Conservation (phyloP, 2,329 filamentous ascomycete species). For the Canariomyces notabilis region DNA sequence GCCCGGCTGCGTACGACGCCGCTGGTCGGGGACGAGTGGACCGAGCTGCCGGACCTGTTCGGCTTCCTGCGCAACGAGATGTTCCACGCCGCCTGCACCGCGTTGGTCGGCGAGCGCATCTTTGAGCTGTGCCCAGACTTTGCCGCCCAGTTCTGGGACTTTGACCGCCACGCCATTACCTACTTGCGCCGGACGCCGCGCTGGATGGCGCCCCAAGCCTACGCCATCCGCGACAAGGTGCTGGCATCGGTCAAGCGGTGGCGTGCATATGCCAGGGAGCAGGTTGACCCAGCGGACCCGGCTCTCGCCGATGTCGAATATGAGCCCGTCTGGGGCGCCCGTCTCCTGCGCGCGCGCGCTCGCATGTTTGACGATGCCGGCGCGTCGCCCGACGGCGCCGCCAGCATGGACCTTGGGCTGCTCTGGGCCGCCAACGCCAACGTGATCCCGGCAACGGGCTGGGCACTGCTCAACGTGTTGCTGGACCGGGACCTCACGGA, state of each 20-base stretch:
- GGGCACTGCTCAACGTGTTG: conserved; percentile 11
- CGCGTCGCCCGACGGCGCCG: conserved; percentile 7
- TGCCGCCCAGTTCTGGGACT: conserved; percentile 28
- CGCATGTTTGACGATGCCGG: conserved; percentile 8
- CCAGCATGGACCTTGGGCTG: conserved; percentile 14
- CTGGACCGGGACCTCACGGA: conserved; percentile 4
- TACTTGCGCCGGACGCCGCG: conserved; percentile 24
- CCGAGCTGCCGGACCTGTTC: conserved; percentile 24
- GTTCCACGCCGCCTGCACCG: conserved; percentile 24
- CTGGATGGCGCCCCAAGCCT: conserved; percentile 25
- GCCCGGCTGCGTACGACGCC: neutral
- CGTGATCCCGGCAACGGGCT: conserved; percentile 15
- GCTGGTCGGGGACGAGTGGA: conserved; percentile 9
- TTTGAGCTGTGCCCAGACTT: conserved; percentile 26
- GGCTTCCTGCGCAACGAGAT: conserved; percentile 23
- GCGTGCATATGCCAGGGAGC: conserved; percentile 23
- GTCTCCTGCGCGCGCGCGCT: conserved; percentile 12
- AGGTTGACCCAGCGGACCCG: conserved; percentile 18
- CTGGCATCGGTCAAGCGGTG: conserved; percentile 24
- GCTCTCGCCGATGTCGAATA: conserved; percentile 21
- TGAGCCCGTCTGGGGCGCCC: conserved; percentile 27
- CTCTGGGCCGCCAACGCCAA: conserved; percentile 18
- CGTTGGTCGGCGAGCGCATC: conserved; percentile 27
- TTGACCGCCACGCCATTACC: conserved; percentile 20
- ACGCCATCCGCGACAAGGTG: conserved; percentile 22